Evolutionary conservation across 2,329 filamentous ascomycete genomes (phyloP).

Genomic region (Claviceps africana): DNA sequence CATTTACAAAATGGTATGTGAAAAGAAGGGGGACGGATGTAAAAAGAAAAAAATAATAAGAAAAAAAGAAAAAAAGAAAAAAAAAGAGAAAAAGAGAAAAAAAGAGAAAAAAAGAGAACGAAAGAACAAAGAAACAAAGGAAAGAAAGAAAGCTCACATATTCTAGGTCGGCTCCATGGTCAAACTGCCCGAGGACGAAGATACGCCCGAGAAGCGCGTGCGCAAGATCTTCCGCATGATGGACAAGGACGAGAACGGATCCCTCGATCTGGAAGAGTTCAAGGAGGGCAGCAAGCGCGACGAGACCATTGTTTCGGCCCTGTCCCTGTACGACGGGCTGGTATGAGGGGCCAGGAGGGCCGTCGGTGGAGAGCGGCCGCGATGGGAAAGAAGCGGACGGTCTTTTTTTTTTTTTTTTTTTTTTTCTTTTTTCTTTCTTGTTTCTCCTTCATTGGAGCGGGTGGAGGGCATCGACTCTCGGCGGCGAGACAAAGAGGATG

Average conservation of each 20-base stretch:
- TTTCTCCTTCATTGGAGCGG: too few species aligned
- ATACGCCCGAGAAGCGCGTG: constrained; percentile 96
- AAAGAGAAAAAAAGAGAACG: too few species aligned
- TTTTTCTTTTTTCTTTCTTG: too few species aligned
- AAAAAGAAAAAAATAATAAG: too few species aligned
- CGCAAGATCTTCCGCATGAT: constrained; percentile 99
- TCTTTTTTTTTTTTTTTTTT: too few species aligned
- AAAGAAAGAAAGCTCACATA: too few species aligned
- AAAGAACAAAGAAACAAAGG: too few species aligned
- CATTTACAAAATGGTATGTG: constrained; percentile 99
- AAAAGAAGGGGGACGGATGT: too few species aligned
- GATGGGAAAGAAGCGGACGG: neutral
- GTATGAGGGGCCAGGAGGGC: constrained; percentile 38
- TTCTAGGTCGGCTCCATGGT: constrained; percentile 92
- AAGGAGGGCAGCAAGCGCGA: constrained; percentile 98
- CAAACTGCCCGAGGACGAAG: constrained; percentile 94
- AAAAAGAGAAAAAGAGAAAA: too few species aligned
- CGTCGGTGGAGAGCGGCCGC: neutral
- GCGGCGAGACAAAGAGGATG: too few species aligned
- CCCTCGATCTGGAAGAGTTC: constrained; percentile 93
- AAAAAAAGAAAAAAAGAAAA: too few species aligned
- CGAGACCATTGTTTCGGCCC: constrained; percentile 93
- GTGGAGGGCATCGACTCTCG: too few species aligned
- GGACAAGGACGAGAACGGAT: constrained; percentile 99
- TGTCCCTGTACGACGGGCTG: constrained; percentile 90